phyloP scores from a whole-genome alignment of 176 grass and related monocot species.

The Alloteropsis semialata region DNA sequence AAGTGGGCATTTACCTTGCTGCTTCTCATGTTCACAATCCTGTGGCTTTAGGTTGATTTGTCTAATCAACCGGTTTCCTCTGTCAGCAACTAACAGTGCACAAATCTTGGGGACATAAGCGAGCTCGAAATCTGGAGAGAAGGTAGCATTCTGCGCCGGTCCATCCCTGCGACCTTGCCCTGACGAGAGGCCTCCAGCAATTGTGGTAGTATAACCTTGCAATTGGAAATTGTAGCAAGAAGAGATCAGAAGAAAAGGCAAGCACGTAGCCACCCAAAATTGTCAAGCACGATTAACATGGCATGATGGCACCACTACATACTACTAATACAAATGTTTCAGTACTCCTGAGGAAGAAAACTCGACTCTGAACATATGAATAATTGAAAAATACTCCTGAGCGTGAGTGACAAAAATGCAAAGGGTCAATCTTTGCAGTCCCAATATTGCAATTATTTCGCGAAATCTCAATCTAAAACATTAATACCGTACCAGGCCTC shows the following conservation, averaged over 20 bases:
- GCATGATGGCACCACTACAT: too few relatives aligned
- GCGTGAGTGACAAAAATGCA: too few relatives aligned
- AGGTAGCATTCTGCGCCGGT: slow-evolving; percentile 71
- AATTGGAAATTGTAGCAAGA: slow-evolving; percentile 5
- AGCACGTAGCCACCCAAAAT: too few relatives aligned
- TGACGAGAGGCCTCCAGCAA: slow-evolving; percentile 54
- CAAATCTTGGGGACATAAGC: slow-evolving; percentile 62
- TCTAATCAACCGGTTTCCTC: slow-evolving; percentile 57
- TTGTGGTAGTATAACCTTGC: slow-evolving; percentile 59
- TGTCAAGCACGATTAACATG: too few relatives aligned
- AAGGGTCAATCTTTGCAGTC: too few relatives aligned
- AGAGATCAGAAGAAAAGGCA: background rate
- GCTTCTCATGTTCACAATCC: slow-evolving; percentile 44
- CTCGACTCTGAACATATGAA: too few relatives aligned
- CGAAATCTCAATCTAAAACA: too few relatives aligned
- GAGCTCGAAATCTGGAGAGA: slow-evolving; percentile 64
- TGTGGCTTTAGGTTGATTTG: slow-evolving; percentile 62
- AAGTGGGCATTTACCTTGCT: slow-evolving; percentile 23
- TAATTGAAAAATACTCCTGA: too few relatives aligned
- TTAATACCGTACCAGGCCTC: too few relatives aligned
- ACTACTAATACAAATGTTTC: too few relatives aligned
- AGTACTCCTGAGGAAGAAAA: too few relatives aligned
- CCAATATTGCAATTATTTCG: too few relatives aligned
- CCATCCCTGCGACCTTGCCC: slow-evolving; percentile 55
- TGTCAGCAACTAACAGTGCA: slow-evolving; percentile 60